These are phyloP conservation scores for Ashbya aceris DNA, from an alignment of 1,139 yeast genomes.

Conservation along the genomic window DNA sequence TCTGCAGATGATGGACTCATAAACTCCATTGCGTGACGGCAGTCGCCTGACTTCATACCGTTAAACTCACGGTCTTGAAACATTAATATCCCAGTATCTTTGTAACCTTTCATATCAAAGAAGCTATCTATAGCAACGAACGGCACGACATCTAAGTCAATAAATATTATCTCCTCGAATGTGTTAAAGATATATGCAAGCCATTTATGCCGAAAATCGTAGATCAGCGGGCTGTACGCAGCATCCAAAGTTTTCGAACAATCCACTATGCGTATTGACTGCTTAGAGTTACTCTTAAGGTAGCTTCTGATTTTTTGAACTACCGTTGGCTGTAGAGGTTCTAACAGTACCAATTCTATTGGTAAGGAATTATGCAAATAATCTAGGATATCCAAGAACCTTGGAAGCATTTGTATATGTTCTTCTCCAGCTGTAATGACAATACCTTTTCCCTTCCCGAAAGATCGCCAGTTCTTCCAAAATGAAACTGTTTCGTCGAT, in stretches of 20 bases:
- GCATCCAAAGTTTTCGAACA: conserved; percentile 20
- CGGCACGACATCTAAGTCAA: conserved; percentile 44
- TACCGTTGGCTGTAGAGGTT: conserved; percentile 19
- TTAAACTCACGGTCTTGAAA: conserved; percentile 38
- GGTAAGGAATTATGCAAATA: conserved; percentile 38
- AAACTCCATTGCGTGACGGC: background rate
- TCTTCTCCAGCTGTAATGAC: conserved; percentile 11
- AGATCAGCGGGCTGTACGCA: conserved; percentile 31
- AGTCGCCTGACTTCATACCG: background rate
- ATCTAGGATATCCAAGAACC: conserved; percentile 35
- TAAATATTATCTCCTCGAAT: conserved; percentile 39
- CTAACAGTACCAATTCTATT: conserved; percentile 37
- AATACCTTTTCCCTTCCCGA: conserved; percentile 12
- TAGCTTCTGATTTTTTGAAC: conserved; percentile 19
- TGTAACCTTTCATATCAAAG: conserved; percentile 33
- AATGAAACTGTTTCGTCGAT: background rate
- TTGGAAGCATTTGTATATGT: conserved; percentile 8
- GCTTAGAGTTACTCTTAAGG: conserved; percentile 25
- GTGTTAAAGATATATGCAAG: conserved; percentile 40
- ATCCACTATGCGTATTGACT: background rate
- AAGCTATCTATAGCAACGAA: conserved; percentile 33
- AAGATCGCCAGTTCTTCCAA: conserved; percentile 8
- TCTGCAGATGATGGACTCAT: background rate
- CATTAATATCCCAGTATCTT: conserved; percentile 36
- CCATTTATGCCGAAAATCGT: conserved; percentile 40